Percentiles rank a stretch among this genome's conserved stretches.
phyloP scores from a whole-genome alignment of 2,329 filamentous ascomycete genomes.

The Scytalidium sp. region DNA sequence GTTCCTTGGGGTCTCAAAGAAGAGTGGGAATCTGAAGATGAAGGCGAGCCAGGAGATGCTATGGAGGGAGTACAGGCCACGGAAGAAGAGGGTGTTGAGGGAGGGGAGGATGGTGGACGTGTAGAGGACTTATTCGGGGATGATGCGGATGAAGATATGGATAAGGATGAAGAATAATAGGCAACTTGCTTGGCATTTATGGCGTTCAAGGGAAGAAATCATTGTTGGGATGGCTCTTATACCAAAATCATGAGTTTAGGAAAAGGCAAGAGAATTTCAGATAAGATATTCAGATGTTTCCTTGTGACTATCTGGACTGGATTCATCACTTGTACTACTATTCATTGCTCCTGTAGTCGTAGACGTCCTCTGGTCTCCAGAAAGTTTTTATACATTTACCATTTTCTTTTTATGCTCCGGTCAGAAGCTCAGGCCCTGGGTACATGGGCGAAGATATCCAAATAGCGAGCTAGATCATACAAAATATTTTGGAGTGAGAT shows the following conservation, averaged over 20 bases:
- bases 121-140: constrained; percentile 37
- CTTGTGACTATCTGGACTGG: too few species aligned
- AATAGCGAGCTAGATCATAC: too few species aligned
- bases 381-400: too few species aligned
- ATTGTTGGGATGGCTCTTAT: neutral
- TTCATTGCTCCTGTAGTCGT: too few species aligned
- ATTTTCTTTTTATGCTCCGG: too few species aligned
- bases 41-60: constrained; percentile 39
- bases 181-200: constrained; percentile 3
- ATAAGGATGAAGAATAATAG: constrained; percentile 32
- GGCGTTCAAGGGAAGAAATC: constrained; percentile 10
- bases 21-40: constrained; percentile 51
- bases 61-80: constrained; percentile 33
- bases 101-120: constrained; percentile 35
- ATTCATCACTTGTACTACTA: too few species aligned
- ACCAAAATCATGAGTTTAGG: neutral
- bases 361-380: too few species aligned
- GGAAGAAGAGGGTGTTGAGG: constrained; percentile 34
- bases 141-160: constrained; percentile 36
- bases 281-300: neutral
- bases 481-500: too few species aligned
- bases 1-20: constrained; percentile 63
- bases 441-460: too few species aligned
- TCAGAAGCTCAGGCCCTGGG: too few species aligned
- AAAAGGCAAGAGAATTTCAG: neutral